Evolutionary conservation across 306 rosid species (phyloP), one percentile per base, ranked within the genome.

Genomic region (Styphnolobium japonicum): DNA sequence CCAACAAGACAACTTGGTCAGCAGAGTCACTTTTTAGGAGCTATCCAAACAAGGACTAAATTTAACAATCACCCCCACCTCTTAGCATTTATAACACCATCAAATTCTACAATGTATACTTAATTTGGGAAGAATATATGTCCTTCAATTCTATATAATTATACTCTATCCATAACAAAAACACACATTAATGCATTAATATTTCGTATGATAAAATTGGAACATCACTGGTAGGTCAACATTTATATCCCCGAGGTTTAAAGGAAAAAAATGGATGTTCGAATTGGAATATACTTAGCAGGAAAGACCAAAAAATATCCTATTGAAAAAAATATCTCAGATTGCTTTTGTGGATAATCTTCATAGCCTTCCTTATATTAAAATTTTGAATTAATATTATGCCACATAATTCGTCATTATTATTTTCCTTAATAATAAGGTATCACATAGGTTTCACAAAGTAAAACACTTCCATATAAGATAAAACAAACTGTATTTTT

Each of bases 161-260:
- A 80, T 65, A 16, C 73, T 75, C 49, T 36, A 57, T 45, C 45
- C 61, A 57, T 52, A 71, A 33, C 58, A 65, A 55, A 64, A 84
- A 36, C 58, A 65, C 60, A 31, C 19, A 68, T 60, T 78, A 74
- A 79, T 48, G 70, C 73, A 65, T 71, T 68, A 39, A 61, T 49
- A 33, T 63, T 53, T 51, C 43, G 4, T 49, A 45, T 12, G 25
- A 55, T 23, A 23, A 37, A 51, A 77, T 1, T 25, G 42, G 10
- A 53, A 67, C 22, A 29, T 52, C 4, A 37, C 39, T 37, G 4
- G 52, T 10, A 23, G 16, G 18, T 19, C 21, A 36, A 19, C 11
- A 49, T 19, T 31, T 19, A 10, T 2, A 9, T 6, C 27, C 6
- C 8, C 10, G 49, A 46, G 6, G 33, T 21, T 64, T 0, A 36